Conservation (phyloP, 768 basidiomycete genomes). For the Lactifluus volemus region DNA sequence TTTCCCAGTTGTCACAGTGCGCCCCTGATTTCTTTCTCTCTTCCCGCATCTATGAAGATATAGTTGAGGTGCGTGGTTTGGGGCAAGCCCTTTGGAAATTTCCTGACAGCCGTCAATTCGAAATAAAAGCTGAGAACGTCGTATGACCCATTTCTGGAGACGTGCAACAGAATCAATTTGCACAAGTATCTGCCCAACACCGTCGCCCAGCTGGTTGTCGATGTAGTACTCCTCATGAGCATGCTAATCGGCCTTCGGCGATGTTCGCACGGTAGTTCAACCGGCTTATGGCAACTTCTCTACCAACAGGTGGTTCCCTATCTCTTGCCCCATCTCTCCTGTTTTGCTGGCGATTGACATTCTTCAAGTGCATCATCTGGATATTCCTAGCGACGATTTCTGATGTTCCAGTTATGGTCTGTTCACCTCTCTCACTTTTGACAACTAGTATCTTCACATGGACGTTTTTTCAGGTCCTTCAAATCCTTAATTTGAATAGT, state of each 20-base stretch:
- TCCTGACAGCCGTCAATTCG: not conserved
- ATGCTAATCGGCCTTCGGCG: not conserved
- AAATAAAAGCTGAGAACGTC: not conserved
- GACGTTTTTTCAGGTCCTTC: not conserved
- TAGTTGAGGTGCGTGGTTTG: not conserved
- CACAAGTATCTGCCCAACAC: not conserved
- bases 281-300: not conserved
- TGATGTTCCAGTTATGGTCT: not conserved
- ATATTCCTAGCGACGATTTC: not conserved
- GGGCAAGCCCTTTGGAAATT: no score
- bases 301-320: conserved; percentile 1
- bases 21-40: no score
- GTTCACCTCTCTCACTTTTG: not conserved
- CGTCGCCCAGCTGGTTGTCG: not conserved
- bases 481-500: not conserved
- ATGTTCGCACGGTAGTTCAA: not conserved
- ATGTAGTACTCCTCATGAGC: not conserved
- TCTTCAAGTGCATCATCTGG: conserved; percentile 3
- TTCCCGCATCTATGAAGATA: not conserved
- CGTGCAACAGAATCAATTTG: not conserved
- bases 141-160: not conserved
- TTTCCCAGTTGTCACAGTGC: no score
- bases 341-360: not conserved
- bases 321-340: not conserved
- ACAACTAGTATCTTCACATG: not conserved